Evolutionary conservation across 306 rosid species (phyloP), one percentile per base, ranked within the genome.

Genomic region (Quercus engelmannii): DNA sequence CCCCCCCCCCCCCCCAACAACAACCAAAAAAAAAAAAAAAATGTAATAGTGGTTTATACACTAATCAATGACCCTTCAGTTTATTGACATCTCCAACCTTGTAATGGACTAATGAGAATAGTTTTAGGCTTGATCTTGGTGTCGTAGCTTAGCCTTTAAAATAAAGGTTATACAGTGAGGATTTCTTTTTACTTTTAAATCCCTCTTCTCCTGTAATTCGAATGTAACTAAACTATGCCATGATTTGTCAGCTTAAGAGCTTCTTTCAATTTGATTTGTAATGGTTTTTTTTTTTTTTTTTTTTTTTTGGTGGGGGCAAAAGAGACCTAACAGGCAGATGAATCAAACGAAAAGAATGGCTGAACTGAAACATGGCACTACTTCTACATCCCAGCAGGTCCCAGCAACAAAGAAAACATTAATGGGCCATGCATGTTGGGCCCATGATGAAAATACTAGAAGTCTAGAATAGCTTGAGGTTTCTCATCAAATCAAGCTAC

Each of bases 21-120:
- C 2, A 10, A 9, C n/a, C n/a, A 0, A 0, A 6, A 6, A 7
- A 1, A 7, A 46, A 0, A 31, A 31, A 1, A 31, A 0, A 0
- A 31, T 0, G 52, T 46, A 46, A 12, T 49, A 49, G 54, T 49
- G 15, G 15, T 5, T 49, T 49, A 12, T 49, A 49, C 54, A 11
- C 13, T 11, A 46, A 46, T 46, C 54, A 11, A 11, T 46, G 14
- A 46, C 17, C 15, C 54, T 38, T 38, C 46, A 38, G 11, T 38
- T 38, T 49, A 49, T 49, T 49, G 54, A 3, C 15, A 49, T 49
- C 54, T 49, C 14, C 54, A 49, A 5, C 54, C 17, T 49, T 2
- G 54, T 13, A 49, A 49, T 11, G 17, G 54, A 38, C 46, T 0
- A 38, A 7, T 38, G 46, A 38, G 46, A 38, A 38, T 38, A 7